These are phyloP conservation scores for Mycena leptocephala DNA, from an alignment of 768 basidiomycete species.

Conservation along the genomic window DNA sequence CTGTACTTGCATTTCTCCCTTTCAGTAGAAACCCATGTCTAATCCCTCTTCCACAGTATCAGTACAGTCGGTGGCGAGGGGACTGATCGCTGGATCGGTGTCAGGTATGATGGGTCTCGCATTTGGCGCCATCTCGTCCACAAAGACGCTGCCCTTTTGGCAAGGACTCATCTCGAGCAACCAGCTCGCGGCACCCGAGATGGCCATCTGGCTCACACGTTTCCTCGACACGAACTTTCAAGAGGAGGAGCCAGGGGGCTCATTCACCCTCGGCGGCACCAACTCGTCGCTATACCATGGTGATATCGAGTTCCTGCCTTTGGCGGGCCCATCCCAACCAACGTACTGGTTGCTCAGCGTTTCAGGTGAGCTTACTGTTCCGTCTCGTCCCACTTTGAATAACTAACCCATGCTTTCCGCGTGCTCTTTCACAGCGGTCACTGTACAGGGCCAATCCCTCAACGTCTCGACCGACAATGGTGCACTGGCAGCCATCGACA, in stretches of 20 bases:
- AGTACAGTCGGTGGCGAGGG: too few relatives aligned
- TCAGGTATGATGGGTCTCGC: conserved; percentile 88
- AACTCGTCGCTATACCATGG: conserved; percentile 75
- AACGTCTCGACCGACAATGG: conserved; percentile 55
- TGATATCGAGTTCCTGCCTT: conserved; percentile 74
- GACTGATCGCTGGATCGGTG: too few relatives aligned
- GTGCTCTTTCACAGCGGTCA: conserved; percentile 61
- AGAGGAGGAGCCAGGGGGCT: conserved; percentile 70
- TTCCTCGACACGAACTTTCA: conserved; percentile 52
- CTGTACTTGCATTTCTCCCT: too few relatives aligned
- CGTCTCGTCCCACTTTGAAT: too few relatives aligned
- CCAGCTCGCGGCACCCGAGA: conserved; percentile 65
- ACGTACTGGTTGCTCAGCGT: conserved; percentile 77
- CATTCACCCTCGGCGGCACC: conserved; percentile 81
- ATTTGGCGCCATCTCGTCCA: conserved; percentile 72
- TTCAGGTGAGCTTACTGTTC: conserved; percentile 51
- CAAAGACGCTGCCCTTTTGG: conserved; percentile 78
- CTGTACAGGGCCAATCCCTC: conserved; percentile 70
- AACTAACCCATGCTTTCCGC: neutral
- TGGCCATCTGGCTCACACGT: conserved; percentile 78
- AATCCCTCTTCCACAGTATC: too few relatives aligned
- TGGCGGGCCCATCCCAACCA: conserved; percentile 54
- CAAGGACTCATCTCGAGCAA: conserved; percentile 61
- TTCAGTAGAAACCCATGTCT: too few relatives aligned
- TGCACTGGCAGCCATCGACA: conserved; percentile 49